phyloP scores from a whole-genome alignment of 2,329 filamentous ascomycete genomes.

The Metarhizium anisopliae region DNA sequence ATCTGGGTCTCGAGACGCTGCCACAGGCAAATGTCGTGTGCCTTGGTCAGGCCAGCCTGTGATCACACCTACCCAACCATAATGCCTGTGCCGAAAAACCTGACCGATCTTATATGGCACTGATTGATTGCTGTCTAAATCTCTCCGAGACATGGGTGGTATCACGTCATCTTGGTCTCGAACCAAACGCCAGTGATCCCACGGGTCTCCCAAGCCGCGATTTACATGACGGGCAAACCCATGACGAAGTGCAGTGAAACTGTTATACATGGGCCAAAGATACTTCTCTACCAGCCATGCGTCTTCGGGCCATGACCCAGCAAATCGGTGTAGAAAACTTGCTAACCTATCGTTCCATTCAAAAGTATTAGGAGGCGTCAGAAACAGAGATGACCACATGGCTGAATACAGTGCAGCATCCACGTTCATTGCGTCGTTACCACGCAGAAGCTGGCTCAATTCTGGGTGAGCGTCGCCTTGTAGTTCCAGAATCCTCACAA shows the following conservation, averaged over 20 bases:
- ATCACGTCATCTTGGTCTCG: slow-evolving; percentile 34
- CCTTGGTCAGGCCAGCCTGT: slow-evolving; percentile 69
- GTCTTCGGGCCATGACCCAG: slow-evolving; percentile 49
- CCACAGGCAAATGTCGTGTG: slow-evolving; percentile 17
- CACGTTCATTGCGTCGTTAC: slow-evolving; percentile 32
- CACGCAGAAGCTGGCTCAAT: slow-evolving; percentile 26
- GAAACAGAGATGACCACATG: slow-evolving; percentile 60
- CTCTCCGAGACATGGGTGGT: slow-evolving; percentile 25
- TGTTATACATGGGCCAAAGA: slow-evolving; percentile 50
- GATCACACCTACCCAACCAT: slow-evolving; percentile 73
- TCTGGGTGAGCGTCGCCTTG: slow-evolving; percentile 18
- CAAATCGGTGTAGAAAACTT: slow-evolving; percentile 45
- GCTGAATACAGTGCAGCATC: slow-evolving; percentile 59
- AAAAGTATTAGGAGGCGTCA: slow-evolving; percentile 36
- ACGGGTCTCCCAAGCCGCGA: slow-evolving; percentile 19
- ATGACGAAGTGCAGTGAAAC: slow-evolving; percentile 24
- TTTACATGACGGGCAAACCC: slow-evolving; percentile 18
- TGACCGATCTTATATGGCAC: slow-evolving; percentile 62
- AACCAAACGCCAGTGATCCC: slow-evolving; percentile 23
- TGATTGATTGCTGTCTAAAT: slow-evolving; percentile 12
- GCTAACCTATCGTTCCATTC: slow-evolving; percentile 55
- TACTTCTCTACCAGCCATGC: slow-evolving; percentile 61
- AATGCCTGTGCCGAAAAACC: slow-evolving; percentile 74
- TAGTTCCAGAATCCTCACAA: slow-evolving; percentile 18
- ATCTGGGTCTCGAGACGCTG: slow-evolving; percentile 17